These are phyloP conservation scores for Crithidia fasciculata DNA, from an alignment of 208 protist species.

Conservation along the genomic window DNA sequence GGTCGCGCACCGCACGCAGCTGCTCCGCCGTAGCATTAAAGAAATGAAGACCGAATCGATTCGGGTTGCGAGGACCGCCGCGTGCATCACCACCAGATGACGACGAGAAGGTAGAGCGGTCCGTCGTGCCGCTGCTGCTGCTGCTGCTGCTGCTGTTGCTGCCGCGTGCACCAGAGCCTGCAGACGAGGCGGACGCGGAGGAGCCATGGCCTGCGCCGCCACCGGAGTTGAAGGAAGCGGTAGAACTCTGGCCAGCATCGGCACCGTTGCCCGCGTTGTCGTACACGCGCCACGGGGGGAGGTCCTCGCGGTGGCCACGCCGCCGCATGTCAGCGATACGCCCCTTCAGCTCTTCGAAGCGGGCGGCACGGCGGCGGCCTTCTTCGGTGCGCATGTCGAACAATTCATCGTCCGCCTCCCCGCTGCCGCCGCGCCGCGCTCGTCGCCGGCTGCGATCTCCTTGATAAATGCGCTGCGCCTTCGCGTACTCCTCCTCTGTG, in stretches of 20 bases:
- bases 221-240: constrained; percentile 4
- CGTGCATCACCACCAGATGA: no score
- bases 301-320: constrained; percentile 21
- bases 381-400: constrained; percentile 34
- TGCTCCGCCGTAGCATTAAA: constrained; percentile 7
- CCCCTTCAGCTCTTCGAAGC: constrained; percentile 9
- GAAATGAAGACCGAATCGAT: constrained; percentile 19
- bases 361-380: constrained; percentile 24
- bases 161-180: not conserved
- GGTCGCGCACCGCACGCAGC: constrained; percentile 29
- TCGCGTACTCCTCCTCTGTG: constrained; percentile 43
- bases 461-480: constrained; percentile 54
- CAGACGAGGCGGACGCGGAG: not conserved
- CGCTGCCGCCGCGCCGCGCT: not conserved
- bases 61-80: constrained; percentile 6
- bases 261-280: not conserved
- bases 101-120: no score
- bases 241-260: not conserved
- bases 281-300: constrained; percentile 30
- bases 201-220: not conserved
- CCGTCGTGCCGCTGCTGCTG: no score
- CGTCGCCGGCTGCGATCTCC: constrained; percentile 20
- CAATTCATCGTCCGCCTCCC: constrained; percentile 18
- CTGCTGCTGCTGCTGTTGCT: no score
- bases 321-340: constrained; percentile 26